A percentile compares a stretch with the other conserved stretches of the same genome.
phyloP scores from a whole-genome alignment of 257 asterid genomes.

The Solanum gracilifrons region DNA sequence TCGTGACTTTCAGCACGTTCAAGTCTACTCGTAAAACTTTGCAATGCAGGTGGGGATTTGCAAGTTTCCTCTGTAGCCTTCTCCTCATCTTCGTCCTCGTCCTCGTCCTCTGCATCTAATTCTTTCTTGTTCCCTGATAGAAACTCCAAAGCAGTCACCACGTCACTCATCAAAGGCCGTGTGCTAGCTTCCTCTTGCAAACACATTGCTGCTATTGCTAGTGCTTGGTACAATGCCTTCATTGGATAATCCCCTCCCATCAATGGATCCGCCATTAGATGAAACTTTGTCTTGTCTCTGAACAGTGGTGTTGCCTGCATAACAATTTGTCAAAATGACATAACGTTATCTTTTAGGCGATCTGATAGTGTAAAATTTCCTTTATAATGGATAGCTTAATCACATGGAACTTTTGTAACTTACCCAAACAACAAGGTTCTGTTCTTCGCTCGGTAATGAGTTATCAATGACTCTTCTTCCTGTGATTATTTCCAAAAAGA shows the following conservation, averaged over 20 bases:
- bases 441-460: conserved; percentile 53
- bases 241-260: conserved; percentile 48
- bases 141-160: conserved; percentile 57
- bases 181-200: conserved; percentile 56
- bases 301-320: conserved; percentile 66
- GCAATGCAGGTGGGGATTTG: not conserved
- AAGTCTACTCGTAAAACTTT: not conserved
- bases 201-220: conserved; percentile 83
- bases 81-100: not conserved
- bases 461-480: conserved; percentile 74
- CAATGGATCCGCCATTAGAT: conserved; percentile 62
- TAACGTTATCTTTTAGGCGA: not conserved
- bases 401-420: not conserved
- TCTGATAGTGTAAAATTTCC: not conserved
- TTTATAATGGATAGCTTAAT: not conserved
- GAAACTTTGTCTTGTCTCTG: conserved; percentile 64
- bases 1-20: not conserved
- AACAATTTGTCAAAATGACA: not conserved
- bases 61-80: not conserved
- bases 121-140: conserved; percentile 18
- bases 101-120: conserved; percentile 2
- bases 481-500: conserved; percentile 67
- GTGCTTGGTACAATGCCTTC: conserved; percentile 61
- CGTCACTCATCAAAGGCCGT: conserved; percentile 65
- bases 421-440: conserved; percentile 74